Evolutionary conservation across 2,329 filamentous ascomycete species (phyloP).

Genomic region (Aureobasidium sp.): DNA sequence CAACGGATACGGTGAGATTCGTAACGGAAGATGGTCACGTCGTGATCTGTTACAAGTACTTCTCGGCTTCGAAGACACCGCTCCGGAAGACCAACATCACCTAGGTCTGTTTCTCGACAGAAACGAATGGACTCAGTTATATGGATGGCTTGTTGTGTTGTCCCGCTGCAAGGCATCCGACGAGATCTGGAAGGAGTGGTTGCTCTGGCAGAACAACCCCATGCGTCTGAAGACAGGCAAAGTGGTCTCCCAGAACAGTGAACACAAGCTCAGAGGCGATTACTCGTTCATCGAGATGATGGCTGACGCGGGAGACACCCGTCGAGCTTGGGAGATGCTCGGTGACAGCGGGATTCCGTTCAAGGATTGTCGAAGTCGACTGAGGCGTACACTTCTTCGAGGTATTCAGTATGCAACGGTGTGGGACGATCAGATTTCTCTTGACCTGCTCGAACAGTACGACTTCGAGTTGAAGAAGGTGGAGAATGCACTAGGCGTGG

Average conservation of each 20-base stretch:
- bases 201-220: slow-evolving; percentile 21
- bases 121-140: slow-evolving; percentile 25
- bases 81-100: slow-evolving; percentile 24
- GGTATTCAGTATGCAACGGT: slow-evolving; percentile 19
- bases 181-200: slow-evolving; percentile 27
- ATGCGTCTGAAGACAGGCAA: slow-evolving; percentile 14
- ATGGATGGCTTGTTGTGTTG: slow-evolving; percentile 28
- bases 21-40: slow-evolving; percentile 29
- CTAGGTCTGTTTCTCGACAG: slow-evolving; percentile 25
- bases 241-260: not conserved
- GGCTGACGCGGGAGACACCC: slow-evolving; percentile 21
- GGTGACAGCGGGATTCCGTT: slow-evolving; percentile 20
- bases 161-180: slow-evolving; percentile 23
- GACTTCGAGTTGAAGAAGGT: slow-evolving; percentile 23
- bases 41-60: slow-evolving; percentile 28
- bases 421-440: slow-evolving; percentile 20
- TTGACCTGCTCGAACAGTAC: slow-evolving; percentile 23
- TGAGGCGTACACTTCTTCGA: slow-evolving; percentile 22
- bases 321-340: slow-evolving; percentile 24
- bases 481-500: slow-evolving; percentile 24
- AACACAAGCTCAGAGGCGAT: slow-evolving; percentile 23
- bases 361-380: slow-evolving; percentile 15
- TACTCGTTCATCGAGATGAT: slow-evolving; percentile 29
- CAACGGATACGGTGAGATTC: slow-evolving; percentile 28
- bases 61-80: slow-evolving; percentile 26